Conservation (phyloP, 495 filamentous ascomycete genomes). For the Rusavskia elegans region DNA sequence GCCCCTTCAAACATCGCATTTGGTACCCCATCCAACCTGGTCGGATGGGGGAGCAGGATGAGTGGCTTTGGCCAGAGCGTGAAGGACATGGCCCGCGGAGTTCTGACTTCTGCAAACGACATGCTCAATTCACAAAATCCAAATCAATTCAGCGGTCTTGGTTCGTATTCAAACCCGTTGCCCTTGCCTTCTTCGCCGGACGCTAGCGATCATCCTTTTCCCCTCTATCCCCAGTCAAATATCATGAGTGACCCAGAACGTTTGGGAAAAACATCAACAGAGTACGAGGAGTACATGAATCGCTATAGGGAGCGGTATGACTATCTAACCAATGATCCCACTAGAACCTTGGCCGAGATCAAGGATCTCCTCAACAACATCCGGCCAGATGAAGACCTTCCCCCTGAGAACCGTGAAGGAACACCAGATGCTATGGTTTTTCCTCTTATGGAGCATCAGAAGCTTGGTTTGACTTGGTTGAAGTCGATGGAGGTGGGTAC, state of each 20-base stretch:
- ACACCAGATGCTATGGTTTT: constrained; percentile 60
- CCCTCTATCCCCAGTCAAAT: background rate
- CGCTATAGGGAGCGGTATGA: constrained; percentile 14
- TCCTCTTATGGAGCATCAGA: constrained; percentile 66
- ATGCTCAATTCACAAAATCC: no score
- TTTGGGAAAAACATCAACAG: background rate
- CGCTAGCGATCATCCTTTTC: constrained; percentile 1
- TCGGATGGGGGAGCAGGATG: background rate
- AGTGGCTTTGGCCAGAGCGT: constrained; percentile 1
- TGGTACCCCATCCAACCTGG: background rate
- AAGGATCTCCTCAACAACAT: constrained; percentile 55
- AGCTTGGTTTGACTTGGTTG: constrained; percentile 70
- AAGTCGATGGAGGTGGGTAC: constrained; percentile 61
- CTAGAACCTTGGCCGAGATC: constrained; percentile 47
- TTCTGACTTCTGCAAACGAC: no score
- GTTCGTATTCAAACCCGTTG: no score
- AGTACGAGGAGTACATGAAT: constrained; percentile 10
- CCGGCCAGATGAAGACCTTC: constrained; percentile 54
- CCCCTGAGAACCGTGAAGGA: constrained; percentile 47
- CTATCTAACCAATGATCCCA: constrained; percentile 32
- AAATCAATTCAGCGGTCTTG: no score
- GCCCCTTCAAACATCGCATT: background rate
- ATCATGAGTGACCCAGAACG: no score
- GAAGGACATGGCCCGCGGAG: no score
- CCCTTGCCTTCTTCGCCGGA: constrained; percentile 2